phyloP scores from a whole-genome alignment of 805 yeast genomes.

The Candida oleophila region DNA sequence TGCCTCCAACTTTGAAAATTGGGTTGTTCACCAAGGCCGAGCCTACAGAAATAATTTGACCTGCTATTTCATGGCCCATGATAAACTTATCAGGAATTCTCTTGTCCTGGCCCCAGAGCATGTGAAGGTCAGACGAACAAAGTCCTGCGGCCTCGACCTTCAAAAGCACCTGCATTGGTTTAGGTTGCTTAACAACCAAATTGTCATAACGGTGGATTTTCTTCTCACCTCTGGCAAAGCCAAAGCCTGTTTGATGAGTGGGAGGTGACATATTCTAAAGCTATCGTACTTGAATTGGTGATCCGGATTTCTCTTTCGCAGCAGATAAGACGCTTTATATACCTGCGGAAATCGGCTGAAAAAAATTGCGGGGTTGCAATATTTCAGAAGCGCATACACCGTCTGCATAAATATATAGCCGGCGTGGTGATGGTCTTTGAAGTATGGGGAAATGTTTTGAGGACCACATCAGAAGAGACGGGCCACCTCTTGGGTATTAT shows the following conservation, averaged over 20 bases:
- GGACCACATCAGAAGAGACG: too few species aligned
- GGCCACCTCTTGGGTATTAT: too few species aligned
- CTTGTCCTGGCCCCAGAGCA: slow-evolving; percentile 22
- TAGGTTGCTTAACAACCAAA: slow-evolving; percentile 31
- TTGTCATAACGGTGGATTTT: slow-evolving; percentile 25
- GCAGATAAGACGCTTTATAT: too few species aligned
- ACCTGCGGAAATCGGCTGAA: background rate
- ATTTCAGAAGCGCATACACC: too few species aligned
- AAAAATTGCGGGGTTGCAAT: background rate
- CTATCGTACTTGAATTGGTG: too few species aligned
- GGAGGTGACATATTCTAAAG: slow-evolving; percentile 18
- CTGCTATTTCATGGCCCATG: slow-evolving; percentile 48
- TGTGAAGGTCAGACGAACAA: slow-evolving; percentile 44
- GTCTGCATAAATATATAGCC: too few species aligned
- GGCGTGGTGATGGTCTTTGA: too few species aligned
- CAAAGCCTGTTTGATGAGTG: slow-evolving; percentile 30
- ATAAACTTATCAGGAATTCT: slow-evolving; percentile 29
- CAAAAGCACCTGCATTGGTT: slow-evolving; percentile 27
- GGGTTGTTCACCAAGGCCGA: slow-evolving; percentile 18
- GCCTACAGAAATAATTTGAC: slow-evolving; percentile 34
- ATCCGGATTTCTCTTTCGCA: too few species aligned
- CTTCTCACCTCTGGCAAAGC: slow-evolving; percentile 27
- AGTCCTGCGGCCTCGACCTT: slow-evolving; percentile 45
- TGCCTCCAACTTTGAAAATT: slow-evolving; percentile 25
- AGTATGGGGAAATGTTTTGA: too few species aligned